Evolutionary conservation across 2,329 filamentous ascomycete species (phyloP).

Genomic region (Penicillium psychrosexuale): DNA sequence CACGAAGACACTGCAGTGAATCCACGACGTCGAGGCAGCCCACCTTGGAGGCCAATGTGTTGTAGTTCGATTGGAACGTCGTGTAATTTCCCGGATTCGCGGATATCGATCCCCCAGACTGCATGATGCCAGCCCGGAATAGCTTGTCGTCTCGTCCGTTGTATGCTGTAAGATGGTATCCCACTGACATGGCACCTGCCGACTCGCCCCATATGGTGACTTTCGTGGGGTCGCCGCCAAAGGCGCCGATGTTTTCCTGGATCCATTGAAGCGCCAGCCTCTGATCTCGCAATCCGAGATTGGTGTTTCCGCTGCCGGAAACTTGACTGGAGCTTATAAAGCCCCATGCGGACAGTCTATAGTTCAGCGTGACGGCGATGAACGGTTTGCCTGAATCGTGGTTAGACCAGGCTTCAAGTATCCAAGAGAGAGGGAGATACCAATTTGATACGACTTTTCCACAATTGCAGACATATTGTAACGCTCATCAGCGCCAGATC

Average conservation of each 20-base stretch:
- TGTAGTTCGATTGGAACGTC: conserved; percentile 52
- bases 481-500: conserved; percentile 51
- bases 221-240: conserved; percentile 35
- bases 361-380: conserved; percentile 55
- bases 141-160: conserved; percentile 54
- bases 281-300: conserved; percentile 53
- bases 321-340: conserved; percentile 51
- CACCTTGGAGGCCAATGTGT: conserved; percentile 57
- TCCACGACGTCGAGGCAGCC: conserved; percentile 58
- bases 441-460: conserved; percentile 50
- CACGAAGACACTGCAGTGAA: conserved; percentile 65
- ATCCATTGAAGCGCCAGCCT: conserved; percentile 39
- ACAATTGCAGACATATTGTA: conserved; percentile 65
- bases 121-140: conserved; percentile 53
- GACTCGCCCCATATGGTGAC: conserved; percentile 56
- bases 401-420: not conserved
- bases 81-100: conserved; percentile 41
- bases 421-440: conserved; percentile 5
- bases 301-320: conserved; percentile 46
- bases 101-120: conserved; percentile 53
- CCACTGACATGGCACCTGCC: conserved; percentile 52
- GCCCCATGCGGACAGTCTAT: conserved; percentile 52
- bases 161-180: conserved; percentile 53
- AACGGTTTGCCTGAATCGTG: conserved; percentile 42
- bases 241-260: conserved; percentile 36